phyloP scores from a whole-genome alignment of 768 basidiomycete genomes.

The Imleria badia region DNA sequence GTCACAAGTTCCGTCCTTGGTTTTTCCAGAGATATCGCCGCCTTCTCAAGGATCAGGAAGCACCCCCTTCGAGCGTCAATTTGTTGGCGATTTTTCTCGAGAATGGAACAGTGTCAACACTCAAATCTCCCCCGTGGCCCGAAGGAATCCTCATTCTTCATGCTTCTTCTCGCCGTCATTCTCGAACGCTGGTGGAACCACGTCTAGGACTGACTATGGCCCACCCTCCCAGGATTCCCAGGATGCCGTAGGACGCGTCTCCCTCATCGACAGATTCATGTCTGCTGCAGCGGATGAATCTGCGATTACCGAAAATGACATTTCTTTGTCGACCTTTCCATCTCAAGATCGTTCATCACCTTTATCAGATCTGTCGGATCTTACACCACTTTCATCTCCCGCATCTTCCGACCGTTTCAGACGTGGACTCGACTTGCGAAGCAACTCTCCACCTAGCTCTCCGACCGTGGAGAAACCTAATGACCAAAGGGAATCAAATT shows the following conservation, averaged over 20 bases:
- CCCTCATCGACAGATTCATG: constrained; percentile 28
- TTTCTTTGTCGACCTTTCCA: background rate
- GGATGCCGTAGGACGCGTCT: constrained; percentile 16
- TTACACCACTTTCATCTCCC: constrained; percentile 31
- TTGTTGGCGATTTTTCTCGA: constrained; percentile 17
- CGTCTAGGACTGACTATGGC: background rate
- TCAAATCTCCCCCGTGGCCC: constrained; percentile 25
- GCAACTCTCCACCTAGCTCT: constrained; percentile 22
- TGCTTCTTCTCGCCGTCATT: constrained; percentile 5
- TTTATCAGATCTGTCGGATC: constrained; percentile 28
- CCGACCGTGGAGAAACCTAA: constrained; percentile 1
- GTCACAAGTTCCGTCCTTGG: constrained; percentile 17
- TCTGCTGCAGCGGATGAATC: constrained; percentile 23
- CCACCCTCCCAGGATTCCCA: constrained; percentile 7
- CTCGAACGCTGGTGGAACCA: background rate
- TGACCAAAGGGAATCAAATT: background rate
- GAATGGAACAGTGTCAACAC: constrained; percentile 17
- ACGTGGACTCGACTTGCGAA: constrained; percentile 1
- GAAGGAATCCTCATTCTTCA: constrained; percentile 3
- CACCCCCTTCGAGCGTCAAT: constrained; percentile 32
- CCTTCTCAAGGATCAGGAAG: constrained; percentile 25
- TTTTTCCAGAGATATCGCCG: constrained; percentile 27
- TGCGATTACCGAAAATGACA: background rate
- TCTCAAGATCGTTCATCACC: constrained; percentile 22
- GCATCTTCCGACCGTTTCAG: constrained; percentile 6